These are phyloP conservation scores for Gracilaria domingensis DNA, from an alignment of 23 red algal species.

Conservation along the genomic window DNA sequence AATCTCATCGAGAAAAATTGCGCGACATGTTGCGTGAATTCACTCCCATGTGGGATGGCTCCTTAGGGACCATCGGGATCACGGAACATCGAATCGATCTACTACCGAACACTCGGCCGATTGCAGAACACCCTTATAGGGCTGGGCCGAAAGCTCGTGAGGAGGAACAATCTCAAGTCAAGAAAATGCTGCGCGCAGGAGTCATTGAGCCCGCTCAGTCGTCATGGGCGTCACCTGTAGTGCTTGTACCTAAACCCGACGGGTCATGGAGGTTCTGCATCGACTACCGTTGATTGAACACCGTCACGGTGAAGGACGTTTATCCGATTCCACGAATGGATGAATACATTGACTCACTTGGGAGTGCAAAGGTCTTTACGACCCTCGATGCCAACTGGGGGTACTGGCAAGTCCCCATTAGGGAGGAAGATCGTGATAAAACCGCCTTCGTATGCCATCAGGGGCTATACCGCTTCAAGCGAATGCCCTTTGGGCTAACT, in stretches of 20 bases:
- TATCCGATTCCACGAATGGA: slow-evolving; percentile 23
- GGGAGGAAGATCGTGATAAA: no score
- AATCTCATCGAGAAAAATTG: neutral
- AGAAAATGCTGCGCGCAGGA: neutral
- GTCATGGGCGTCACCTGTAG: neutral
- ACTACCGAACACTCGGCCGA: neutral
- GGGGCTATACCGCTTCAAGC: no score
- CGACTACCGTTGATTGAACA: slow-evolving; percentile 4
- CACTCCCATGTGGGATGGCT: neutral
- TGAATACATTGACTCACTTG: neutral
- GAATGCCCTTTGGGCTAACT: no score
- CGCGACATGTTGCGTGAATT: neutral
- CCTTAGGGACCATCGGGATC: neutral
- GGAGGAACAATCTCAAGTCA: neutral
- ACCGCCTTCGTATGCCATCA: no score
- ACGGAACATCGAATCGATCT: neutral
- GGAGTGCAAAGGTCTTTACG: neutral
- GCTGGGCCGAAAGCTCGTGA: neutral
- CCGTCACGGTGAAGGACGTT: neutral
- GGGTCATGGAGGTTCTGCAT: neutral
- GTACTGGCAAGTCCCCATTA: no score
- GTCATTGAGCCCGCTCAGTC: neutral
- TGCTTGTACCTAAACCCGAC: neutral
- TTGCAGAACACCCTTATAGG: neutral
- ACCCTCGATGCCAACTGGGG: no score